Base-by-base conservation (phyloP, 345 rosid species). In the Acer negundo region DNA sequence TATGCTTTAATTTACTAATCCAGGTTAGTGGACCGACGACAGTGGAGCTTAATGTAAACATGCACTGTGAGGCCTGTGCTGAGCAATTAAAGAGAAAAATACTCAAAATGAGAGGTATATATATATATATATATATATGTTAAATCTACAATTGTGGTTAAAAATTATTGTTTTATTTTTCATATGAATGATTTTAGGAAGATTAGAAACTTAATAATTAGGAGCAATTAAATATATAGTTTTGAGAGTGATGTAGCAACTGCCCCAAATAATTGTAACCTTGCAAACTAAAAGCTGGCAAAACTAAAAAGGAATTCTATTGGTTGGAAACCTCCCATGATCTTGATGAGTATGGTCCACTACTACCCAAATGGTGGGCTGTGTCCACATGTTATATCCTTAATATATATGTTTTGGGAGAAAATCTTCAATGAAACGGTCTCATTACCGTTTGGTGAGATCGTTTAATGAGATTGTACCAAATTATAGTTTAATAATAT, bases 41-140 rank as follows among this genome's bases (percentile, higher is more conserved):
- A 8, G 97, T 96, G 82, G 97, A 96, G 80, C 97, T 96, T 22
- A 84, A 80, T 58, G 92, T 94, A 59, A 89, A 90, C 84, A 96
- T 96, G 99, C 98, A 96, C 70, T 96, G 98, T 53, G 89, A 90
- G 75, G 97, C 95, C 75, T 96, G 99, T 80, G 98, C 99, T 10
- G 97, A 88, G 66, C 98, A 92, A 80, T 95, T 96, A 24, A 91
- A 82, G 85, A 89, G 74, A 80, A 94, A 89, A 83, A 94, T 96
- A 75, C 90, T 94, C 75, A 89, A 96, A 90, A 94, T 96, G 98
- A 90, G 90, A 90, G 99, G 98, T 94, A 82, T 20, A 20, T 10
- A 19, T 1, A 28, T 2, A 28, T 28, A 28, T 28, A n/a, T n/a
- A n/a, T n/a, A n/a, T n/a, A n/a, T n/a, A n/a, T n/a, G n/a, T n/a